These are phyloP conservation scores for Phytopythium montanum DNA, from an alignment of 352 stramenopile genomes.

Conservation along the genomic window DNA sequence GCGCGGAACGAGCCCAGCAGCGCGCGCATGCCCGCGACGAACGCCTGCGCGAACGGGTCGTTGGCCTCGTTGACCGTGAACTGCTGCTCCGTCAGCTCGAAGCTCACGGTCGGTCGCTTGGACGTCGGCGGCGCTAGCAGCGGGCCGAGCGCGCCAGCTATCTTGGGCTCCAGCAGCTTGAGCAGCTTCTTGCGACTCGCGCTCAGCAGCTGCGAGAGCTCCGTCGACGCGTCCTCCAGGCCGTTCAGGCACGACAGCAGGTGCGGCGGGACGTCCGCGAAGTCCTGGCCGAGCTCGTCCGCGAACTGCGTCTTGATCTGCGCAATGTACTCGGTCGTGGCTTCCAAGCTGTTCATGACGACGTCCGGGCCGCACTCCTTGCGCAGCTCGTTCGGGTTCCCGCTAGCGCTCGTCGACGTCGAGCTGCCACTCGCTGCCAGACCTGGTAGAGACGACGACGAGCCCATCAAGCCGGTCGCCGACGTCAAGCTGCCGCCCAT, in stretches of 20 bases:
- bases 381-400: slow-evolving; percentile 25
- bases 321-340: slow-evolving; percentile 69
- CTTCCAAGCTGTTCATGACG: slow-evolving; percentile 81
- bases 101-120: slow-evolving; percentile 49
- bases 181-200: slow-evolving; percentile 70
- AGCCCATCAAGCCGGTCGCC: slow-evolving; percentile 1
- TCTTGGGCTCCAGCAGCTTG: slow-evolving; percentile 75
- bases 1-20: slow-evolving; percentile 47
- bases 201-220: slow-evolving; percentile 67
- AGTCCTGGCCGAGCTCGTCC: slow-evolving; percentile 59
- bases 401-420: not conserved
- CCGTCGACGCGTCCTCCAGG: slow-evolving; percentile 65
- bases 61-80: slow-evolving; percentile 88
- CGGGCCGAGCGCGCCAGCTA: slow-evolving; percentile 40
- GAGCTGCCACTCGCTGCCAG: not conserved
- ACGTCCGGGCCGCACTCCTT: slow-evolving; percentile 71
- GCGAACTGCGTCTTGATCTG: slow-evolving; percentile 82
- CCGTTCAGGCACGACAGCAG: slow-evolving; percentile 66
- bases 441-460: not conserved
- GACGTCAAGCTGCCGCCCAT: slow-evolving; percentile 15
- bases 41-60: slow-evolving; percentile 78
- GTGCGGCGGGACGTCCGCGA: slow-evolving; percentile 70
- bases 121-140: slow-evolving; percentile 42
- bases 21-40: slow-evolving; percentile 57
- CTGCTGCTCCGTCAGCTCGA: slow-evolving; percentile 82